A percentile compares a stretch with the other conserved stretches of the same genome.
Conservation (phyloP, 352 stramenopile genomes). For the Phytophthora palmivora region DNA sequence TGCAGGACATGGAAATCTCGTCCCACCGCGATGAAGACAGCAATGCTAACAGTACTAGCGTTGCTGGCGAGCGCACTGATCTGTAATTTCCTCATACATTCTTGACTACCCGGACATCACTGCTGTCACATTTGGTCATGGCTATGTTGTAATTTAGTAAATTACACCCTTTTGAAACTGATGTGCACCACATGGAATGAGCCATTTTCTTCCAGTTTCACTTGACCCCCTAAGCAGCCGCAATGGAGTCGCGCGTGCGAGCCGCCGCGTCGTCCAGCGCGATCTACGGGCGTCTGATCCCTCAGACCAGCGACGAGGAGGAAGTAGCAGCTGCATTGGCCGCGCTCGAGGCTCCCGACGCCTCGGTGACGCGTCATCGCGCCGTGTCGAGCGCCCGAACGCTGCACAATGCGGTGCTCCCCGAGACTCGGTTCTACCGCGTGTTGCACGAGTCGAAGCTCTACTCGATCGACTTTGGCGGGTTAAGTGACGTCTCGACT, state of each 20-base stretch:
- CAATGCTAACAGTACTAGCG: neutral
- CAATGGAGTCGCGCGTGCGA: conserved; percentile 29
- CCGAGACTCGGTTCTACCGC: conserved; percentile 70
- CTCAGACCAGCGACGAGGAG: conserved; percentile 38
- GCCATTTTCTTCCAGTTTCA: conserved; percentile 20
- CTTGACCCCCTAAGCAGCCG: conserved; percentile 12
- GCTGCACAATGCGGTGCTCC: conserved; percentile 49
- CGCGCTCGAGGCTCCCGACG: conserved; percentile 16
- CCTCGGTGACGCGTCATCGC: neutral
- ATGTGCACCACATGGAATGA: conserved; percentile 13
- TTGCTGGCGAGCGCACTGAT: conserved; percentile 61
- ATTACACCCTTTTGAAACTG: too few species aligned
- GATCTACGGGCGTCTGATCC: conserved; percentile 54
- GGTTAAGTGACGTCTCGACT: neutral
- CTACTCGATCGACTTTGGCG: conserved; percentile 65
- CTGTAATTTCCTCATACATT: conserved; percentile 45
- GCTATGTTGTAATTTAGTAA: conserved; percentile 5
- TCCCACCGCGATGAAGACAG: conserved; percentile 24
- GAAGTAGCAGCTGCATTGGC: conserved; percentile 30
- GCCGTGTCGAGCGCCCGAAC: conserved; percentile 23
- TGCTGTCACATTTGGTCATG: neutral
- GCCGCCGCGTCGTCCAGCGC: conserved; percentile 15
- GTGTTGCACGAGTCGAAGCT: conserved; percentile 72
- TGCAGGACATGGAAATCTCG: conserved; percentile 87
- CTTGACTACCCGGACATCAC: conserved; percentile 7